phyloP scores from a whole-genome alignment of 1,139 yeast species.

The Nakaseomyces delphensis region DNA sequence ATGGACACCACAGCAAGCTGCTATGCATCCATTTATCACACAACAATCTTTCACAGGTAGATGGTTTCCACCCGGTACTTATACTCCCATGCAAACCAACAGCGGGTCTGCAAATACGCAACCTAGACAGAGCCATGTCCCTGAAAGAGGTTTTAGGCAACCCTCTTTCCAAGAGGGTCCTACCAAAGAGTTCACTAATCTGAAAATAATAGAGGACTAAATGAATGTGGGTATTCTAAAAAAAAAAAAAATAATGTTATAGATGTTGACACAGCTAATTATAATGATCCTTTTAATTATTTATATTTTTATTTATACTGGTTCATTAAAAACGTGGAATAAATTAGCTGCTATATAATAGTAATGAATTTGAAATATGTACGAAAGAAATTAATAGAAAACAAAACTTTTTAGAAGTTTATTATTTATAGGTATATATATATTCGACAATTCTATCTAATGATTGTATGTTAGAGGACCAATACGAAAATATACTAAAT shows the following conservation, averaged over 20 bases:
- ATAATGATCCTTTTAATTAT: not conserved
- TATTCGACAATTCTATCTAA: too few species aligned
- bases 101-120: not conserved
- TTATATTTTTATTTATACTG: not conserved
- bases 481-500: not conserved
- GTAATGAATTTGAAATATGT: too few species aligned
- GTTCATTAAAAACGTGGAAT: too few species aligned
- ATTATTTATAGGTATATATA: too few species aligned
- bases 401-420: too few species aligned
- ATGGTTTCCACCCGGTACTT: constrained; percentile 42
- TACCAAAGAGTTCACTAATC: constrained; percentile 15
- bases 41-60: constrained; percentile 38
- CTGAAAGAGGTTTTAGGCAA: constrained; percentile 8
- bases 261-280: not conserved
- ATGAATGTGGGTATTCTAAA: not conserved
- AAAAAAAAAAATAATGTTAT: not conserved
- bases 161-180: constrained; percentile 17
- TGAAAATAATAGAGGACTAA: constrained; percentile 15
- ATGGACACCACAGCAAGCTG: constrained; percentile 95
- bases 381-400: too few species aligned
- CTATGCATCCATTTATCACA: constrained; percentile 81
- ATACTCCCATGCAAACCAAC: not conserved
- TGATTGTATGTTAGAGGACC: too few species aligned
- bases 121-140: not conserved
- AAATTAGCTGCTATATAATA: not conserved